A percentile compares a stretch with the other conserved stretches of the same genome.
These are phyloP conservation scores for Penicillium macrosclerotiorum DNA, from an alignment of 495 filamentous ascomycete genomes.

Conservation along the genomic window DNA sequence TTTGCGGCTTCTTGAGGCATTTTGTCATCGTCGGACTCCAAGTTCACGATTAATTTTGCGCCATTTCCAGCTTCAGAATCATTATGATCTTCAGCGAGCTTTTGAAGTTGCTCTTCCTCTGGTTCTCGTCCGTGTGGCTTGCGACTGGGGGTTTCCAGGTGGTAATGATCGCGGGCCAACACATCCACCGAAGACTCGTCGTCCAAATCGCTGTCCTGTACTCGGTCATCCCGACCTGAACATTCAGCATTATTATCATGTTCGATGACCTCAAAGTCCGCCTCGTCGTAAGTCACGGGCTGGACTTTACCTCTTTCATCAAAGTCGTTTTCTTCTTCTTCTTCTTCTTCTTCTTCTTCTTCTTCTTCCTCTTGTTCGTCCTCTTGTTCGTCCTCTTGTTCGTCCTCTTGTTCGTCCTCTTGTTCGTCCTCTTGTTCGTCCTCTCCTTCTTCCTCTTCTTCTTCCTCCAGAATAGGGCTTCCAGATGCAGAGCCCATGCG, in stretches of 20 bases:
- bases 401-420: conserved; percentile 1
- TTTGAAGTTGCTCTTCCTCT: too few species aligned
- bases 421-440: conserved; percentile 1
- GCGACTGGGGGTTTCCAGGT: too few species aligned
- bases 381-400: conserved; percentile 5
- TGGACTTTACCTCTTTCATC: too few species aligned
- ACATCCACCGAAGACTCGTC: conserved; percentile 18
- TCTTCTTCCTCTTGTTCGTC: conserved; percentile 3
- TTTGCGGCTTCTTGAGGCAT: background rate
- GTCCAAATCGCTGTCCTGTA: conserved; percentile 18
- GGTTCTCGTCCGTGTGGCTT: background rate
- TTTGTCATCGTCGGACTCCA: conserved; percentile 5
- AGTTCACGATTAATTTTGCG: background rate
- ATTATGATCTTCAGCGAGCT: too few species aligned
- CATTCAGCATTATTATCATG: background rate
- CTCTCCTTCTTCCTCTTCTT: too few species aligned
- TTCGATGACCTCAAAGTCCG: conserved; percentile 6
- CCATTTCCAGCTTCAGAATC: background rate
- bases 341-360: background rate
- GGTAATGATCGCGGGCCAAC: conserved; percentile 5
- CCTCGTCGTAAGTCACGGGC: too few species aligned
- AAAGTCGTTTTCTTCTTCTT: conserved; percentile 4
- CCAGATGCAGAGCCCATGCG: too few species aligned
- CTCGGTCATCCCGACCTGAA: conserved; percentile 6
- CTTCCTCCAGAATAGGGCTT: too few species aligned